Percentiles rank a stretch among this genome's conserved stretches.
phyloP scores from a whole-genome alignment of 441 rosid species.

The Syzygium malaccense region DNA sequence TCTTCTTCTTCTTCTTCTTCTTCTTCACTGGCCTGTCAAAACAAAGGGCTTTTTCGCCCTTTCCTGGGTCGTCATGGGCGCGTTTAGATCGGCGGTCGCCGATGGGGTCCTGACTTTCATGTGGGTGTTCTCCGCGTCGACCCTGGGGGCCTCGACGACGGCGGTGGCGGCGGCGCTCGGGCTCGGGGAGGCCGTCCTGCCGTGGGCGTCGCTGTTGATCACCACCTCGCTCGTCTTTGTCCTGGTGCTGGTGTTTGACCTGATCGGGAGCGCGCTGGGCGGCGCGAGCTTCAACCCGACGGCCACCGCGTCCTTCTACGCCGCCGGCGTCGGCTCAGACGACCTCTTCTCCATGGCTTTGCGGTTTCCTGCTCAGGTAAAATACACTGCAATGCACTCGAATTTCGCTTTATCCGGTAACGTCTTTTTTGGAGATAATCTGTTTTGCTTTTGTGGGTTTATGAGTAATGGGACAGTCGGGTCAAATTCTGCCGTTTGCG shows the following conservation, averaged over 20 bases:
- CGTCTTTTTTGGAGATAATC: not conserved
- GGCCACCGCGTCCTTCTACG: slow-evolving; percentile 68
- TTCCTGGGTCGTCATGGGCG: slow-evolving; percentile 29
- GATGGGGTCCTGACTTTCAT: slow-evolving; percentile 56
- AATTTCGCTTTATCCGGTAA: not conserved
- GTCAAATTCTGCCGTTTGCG: not conserved
- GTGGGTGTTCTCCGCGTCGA: slow-evolving; percentile 74
- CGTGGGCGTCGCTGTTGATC: slow-evolving; percentile 47
- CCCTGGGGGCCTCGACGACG: slow-evolving; percentile 57
- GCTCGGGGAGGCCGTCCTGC: slow-evolving; percentile 20
- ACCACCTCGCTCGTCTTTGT: slow-evolving; percentile 42
- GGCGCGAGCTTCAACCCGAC: slow-evolving; percentile 91
- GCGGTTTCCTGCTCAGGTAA: slow-evolving; percentile 88
- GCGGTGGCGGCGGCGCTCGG: slow-evolving; percentile 40
- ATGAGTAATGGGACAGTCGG: not conserved
- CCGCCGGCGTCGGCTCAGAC: slow-evolving; percentile 68
- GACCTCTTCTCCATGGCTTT: slow-evolving; percentile 75
- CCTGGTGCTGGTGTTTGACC: slow-evolving; percentile 45
- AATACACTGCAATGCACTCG: not conserved
- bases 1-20: not conserved
- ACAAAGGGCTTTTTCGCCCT: not conserved
- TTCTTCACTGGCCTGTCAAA: not conserved
- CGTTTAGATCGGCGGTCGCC: slow-evolving; percentile 55
- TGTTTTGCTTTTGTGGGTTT: not conserved
- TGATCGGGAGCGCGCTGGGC: slow-evolving; percentile 49